These are phyloP conservation scores for Panellus pusillus DNA, from an alignment of 768 basidiomycete species.

Conservation along the genomic window DNA sequence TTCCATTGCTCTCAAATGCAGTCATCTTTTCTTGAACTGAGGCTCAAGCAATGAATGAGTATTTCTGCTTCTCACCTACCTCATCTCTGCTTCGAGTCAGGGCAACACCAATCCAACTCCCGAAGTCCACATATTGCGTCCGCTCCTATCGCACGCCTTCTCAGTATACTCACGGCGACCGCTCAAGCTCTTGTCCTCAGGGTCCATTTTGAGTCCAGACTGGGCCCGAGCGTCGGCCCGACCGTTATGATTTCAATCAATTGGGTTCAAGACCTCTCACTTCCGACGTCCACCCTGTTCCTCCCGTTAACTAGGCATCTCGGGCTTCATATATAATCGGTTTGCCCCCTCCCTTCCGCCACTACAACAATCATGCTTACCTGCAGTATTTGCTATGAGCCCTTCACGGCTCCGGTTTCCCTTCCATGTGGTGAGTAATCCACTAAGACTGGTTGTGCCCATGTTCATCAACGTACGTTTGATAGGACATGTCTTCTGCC, in stretches of 20 bases:
- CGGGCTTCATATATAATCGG: background rate
- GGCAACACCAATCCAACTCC: background rate
- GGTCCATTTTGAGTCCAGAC: conserved; percentile 1
- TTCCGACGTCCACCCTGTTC: conserved; percentile 4
- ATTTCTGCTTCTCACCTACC: too few relatives aligned
- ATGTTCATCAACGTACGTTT: background rate
- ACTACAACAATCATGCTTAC: background rate
- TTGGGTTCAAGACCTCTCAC: background rate
- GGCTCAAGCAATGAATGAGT: too few relatives aligned
- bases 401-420: conserved; percentile 6
- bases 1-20: too few relatives aligned
- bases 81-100: too few relatives aligned
- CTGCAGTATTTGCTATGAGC: conserved; percentile 10
- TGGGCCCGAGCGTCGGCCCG: conserved; percentile 9
- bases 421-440: conserved; percentile 10
- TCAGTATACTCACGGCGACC: background rate
- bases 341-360: background rate
- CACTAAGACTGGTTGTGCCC: too few relatives aligned
- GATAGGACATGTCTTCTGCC: conserved; percentile 16
- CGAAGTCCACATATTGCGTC: background rate
- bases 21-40: too few relatives aligned
- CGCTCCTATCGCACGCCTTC: conserved; percentile 1
- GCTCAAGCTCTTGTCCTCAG: background rate
- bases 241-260: background rate
- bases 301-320: conserved; percentile 9